Evolutionary conservation across 1,139 yeast genomes (phyloP).

Genomic region (Hyphopichia wangnamkhiaoensis): DNA sequence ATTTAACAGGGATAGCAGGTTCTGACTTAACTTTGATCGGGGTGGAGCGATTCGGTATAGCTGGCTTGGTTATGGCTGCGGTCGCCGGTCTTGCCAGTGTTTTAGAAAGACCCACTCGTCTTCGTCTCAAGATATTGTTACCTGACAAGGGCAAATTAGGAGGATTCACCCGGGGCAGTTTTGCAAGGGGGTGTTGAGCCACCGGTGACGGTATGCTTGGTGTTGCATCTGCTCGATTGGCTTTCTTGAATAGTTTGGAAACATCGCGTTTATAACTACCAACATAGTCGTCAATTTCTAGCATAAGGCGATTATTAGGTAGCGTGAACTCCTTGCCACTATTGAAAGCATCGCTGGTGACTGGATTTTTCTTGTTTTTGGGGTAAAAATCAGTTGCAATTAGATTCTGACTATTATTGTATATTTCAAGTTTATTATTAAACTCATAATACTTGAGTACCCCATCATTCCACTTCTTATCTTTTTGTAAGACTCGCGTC

Average conservation of each 20-base stretch:
- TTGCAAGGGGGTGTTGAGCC: neutral
- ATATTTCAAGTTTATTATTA: slow-evolving; percentile 49
- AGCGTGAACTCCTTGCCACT: slow-evolving; percentile 16
- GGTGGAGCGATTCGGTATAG: neutral
- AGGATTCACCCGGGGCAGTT: neutral
- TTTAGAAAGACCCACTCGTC: neutral
- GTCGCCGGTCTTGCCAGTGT: neutral
- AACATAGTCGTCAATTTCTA: slow-evolving; percentile 17
- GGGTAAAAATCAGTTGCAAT: slow-evolving; percentile 37
- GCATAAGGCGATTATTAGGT: slow-evolving; percentile 15
- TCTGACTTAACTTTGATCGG: neutral
- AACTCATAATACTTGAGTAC: slow-evolving; percentile 45
- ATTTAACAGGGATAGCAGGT: neutral
- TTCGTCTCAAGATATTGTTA: neutral
- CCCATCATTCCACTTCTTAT: slow-evolving; percentile 61
- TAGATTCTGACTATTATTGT: slow-evolving; percentile 35
- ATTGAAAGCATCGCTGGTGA: slow-evolving; percentile 11
- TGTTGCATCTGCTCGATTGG: neutral
- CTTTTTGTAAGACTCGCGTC: slow-evolving; percentile 46
- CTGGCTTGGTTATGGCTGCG: neutral
- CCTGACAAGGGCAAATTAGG: neutral
- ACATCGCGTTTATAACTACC: slow-evolving; percentile 17
- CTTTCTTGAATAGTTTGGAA: slow-evolving; percentile 8
- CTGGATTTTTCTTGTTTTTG: slow-evolving; percentile 10
- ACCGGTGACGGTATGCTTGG: neutral